These are phyloP conservation scores for Sporobolomyces phaffii DNA, from an alignment of 768 basidiomycete genomes.

Conservation along the genomic window DNA sequence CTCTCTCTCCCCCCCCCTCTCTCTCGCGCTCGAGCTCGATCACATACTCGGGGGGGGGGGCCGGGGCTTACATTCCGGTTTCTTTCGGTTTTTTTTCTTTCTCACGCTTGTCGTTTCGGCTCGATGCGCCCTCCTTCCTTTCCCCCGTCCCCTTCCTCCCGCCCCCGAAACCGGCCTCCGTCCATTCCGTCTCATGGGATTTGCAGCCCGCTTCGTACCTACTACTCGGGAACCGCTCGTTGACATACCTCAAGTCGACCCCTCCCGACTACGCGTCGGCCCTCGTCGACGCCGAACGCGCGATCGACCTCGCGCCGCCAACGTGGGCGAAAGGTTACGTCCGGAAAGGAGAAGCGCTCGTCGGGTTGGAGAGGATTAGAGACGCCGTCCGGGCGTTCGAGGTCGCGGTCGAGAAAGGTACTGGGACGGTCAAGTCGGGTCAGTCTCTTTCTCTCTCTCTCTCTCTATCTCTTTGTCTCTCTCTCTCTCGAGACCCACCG, in stretches of 20 bases:
- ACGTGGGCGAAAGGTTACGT: slow-evolving; percentile 33
- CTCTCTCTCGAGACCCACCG: background rate
- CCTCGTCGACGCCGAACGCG: slow-evolving; percentile 24
- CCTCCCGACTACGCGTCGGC: slow-evolving; percentile 7
- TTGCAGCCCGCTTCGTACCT: slow-evolving; percentile 16
- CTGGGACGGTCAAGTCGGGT: slow-evolving; percentile 21
- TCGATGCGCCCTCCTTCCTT: no score
- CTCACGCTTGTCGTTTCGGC: background rate
- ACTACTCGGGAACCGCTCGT: slow-evolving; percentile 30
- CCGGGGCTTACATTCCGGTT: no score
- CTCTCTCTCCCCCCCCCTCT: background rate
- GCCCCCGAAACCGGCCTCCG: no score
- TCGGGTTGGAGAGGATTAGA: slow-evolving; percentile 1
- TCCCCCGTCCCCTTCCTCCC: no score
- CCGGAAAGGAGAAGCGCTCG: slow-evolving; percentile 26
- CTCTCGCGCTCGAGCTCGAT: no score
- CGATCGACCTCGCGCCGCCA: slow-evolving; percentile 18
- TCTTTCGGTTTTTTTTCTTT: background rate
- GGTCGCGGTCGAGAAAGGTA: slow-evolving; percentile 16
- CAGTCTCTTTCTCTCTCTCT: background rate
- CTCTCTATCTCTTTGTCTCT: background rate
- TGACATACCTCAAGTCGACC: slow-evolving; percentile 12
- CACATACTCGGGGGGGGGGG: no score
- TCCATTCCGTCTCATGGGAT: no score
- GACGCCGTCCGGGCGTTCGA: slow-evolving; percentile 20